A percentile compares a stretch with the other conserved stretches of the same genome.
Evolutionary conservation across 2,329 filamentous ascomycete species (phyloP).

Genomic region (Berkeleyomyces basicola): DNA sequence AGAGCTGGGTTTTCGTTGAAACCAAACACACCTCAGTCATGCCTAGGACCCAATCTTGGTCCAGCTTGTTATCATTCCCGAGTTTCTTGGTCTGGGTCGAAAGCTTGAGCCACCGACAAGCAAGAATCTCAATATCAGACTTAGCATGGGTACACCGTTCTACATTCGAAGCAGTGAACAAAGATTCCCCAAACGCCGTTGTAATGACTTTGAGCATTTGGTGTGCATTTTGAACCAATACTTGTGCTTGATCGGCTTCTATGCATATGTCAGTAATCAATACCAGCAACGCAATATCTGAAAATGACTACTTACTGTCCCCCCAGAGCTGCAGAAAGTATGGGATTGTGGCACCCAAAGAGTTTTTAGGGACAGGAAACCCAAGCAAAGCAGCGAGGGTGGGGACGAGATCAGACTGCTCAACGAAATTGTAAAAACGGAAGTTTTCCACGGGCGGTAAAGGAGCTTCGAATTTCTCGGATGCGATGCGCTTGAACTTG

Average conservation of each 20-base stretch:
- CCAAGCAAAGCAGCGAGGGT: slow-evolving; percentile 76
- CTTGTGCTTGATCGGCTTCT: slow-evolving; percentile 41
- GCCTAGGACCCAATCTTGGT: slow-evolving; percentile 1
- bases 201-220: slow-evolving; percentile 67
- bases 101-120: slow-evolving; percentile 47
- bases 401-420: slow-evolving; percentile 87
- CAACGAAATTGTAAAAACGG: slow-evolving; percentile 67
- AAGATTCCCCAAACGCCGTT: slow-evolving; percentile 45
- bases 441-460: slow-evolving; percentile 50
- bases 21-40: slow-evolving; percentile 1
- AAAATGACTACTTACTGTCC: slow-evolving; percentile 29
- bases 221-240: slow-evolving; percentile 60
- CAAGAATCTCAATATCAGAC: slow-evolving; percentile 37
- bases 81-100: background rate
- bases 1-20: background rate
- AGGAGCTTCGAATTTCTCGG: slow-evolving; percentile 32
- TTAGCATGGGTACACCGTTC: background rate
- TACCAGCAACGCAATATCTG: background rate
- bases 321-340: slow-evolving; percentile 68
- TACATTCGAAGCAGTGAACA: slow-evolving; percentile 15
- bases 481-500: slow-evolving; percentile 45
- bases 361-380: slow-evolving; percentile 79
- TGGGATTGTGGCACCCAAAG: slow-evolving; percentile 68
- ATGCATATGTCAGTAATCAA: slow-evolving; percentile 15
- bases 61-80: background rate